Percentiles rank a stretch among this genome's conserved stretches.
phyloP scores from a whole-genome alignment of 495 filamentous ascomycete species.

The Neurospora sp. region DNA sequence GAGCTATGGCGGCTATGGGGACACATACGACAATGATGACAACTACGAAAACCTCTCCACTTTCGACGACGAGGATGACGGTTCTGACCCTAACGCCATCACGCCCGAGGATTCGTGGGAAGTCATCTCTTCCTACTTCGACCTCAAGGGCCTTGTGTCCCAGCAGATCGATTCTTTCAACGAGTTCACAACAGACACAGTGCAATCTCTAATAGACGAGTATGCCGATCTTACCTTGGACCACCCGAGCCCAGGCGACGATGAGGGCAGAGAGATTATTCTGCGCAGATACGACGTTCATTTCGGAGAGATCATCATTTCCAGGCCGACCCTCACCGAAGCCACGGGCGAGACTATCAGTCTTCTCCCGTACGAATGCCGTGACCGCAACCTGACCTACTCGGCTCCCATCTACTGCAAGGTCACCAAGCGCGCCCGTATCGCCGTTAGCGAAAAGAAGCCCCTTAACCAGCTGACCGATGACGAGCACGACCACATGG shows the following conservation, averaged over 20 bases:
- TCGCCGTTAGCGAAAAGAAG: slow-evolving; percentile 66
- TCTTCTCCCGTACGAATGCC: slow-evolving; percentile 84
- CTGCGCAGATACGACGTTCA: slow-evolving; percentile 88
- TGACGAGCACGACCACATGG: slow-evolving; percentile 44
- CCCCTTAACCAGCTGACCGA: slow-evolving; percentile 51
- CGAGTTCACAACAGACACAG: slow-evolving; percentile 85
- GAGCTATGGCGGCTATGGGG: slow-evolving; percentile 15
- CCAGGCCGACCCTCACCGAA: slow-evolving; percentile 80
- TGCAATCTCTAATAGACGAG: slow-evolving; percentile 85
- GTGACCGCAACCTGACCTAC: slow-evolving; percentile 91
- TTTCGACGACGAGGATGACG: slow-evolving; percentile 57
- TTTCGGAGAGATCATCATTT: slow-evolving; percentile 76
- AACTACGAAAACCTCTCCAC: slow-evolving; percentile 53
- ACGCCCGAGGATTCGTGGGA: slow-evolving; percentile 95
- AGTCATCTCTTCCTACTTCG: slow-evolving; percentile 94
- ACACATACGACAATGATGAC: slow-evolving; percentile 33
- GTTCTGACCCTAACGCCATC: slow-evolving; percentile 76
- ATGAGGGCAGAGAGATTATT: slow-evolving; percentile 63
- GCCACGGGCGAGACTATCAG: slow-evolving; percentile 75
- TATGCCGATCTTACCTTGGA: slow-evolving; percentile 82
- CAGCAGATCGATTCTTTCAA: slow-evolving; percentile 98
- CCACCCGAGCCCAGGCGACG: slow-evolving; percentile 62
- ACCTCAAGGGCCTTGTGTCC: slow-evolving; percentile 87
- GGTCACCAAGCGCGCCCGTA: slow-evolving; percentile 67
- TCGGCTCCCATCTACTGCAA: slow-evolving; percentile 80